Evolutionary conservation across 1,284 basidiomycete species (phyloP), one percentile per base, ranked within the genome.

Genomic region (Xerocomus nothofagi): DNA sequence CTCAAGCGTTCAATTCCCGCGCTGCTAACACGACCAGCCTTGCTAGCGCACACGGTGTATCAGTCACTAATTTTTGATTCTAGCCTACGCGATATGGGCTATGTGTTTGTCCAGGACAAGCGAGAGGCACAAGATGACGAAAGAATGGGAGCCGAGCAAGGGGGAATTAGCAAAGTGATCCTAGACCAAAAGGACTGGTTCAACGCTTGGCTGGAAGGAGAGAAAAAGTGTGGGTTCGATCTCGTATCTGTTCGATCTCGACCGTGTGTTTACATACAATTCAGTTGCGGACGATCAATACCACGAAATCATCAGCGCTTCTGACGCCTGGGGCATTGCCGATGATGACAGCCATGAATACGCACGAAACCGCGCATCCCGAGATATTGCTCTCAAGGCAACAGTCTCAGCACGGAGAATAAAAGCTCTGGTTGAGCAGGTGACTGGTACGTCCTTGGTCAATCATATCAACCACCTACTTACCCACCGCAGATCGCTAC

Each of bases 1-100:
- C 74, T 97, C 9, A 78, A 75, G 39, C 81, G 81, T 32, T 86
- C 89, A 0, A 77, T 96, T 32, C 89, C 93, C 0, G 68, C 80
- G 11, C 71, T 99, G 6, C 73, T 97, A 3, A 71, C 81, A 5
- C 84, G 89, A 56, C 90, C 95, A 0, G 82, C 93, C 0, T 71
- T 98, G 23, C 76, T 99, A 4, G 96, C 96, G 0, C 96, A 99
- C 65, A 98, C 93, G 0, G 88, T 99, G 39, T 96, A 96, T 65
- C 92, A 98, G 68, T 81, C 93, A 0, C 74, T 98, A 8, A 70
- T 86, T 0, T 99, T 98, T 57, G 97, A 99, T 68, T 82, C 86
- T 26, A 79, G 86, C 7, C 67, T 98, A 26, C 72, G 76, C n/a
- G 89, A 91, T 53, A 78, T 83, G 62, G 89, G 88, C 0, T 94